A percentile compares a stretch with the other conserved stretches of the same genome.
phyloP scores from a whole-genome alignment of 768 basidiomycete genomes.

The Cystofilobasidium bisporidii region DNA sequence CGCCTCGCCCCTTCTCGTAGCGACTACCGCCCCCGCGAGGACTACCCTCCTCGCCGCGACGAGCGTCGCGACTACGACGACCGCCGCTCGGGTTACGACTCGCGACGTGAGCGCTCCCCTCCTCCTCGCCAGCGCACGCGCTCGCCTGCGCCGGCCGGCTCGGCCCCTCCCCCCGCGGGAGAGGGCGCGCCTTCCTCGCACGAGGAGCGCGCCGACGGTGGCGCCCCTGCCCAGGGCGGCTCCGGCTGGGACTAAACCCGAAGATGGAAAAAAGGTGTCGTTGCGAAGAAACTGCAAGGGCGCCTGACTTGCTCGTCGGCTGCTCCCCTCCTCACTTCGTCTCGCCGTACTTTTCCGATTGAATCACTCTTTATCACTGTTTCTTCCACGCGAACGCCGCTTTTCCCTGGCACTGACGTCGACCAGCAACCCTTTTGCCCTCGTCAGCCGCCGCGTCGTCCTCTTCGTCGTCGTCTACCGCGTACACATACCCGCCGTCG shows the following conservation, averaged over 20 bases:
- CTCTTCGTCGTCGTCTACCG: too few relatives aligned
- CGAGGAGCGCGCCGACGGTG: background rate
- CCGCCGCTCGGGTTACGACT: background rate
- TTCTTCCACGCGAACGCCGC: too few relatives aligned
- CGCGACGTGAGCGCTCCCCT: background rate
- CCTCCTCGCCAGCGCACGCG: conserved; percentile 2
- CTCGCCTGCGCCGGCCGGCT: background rate
- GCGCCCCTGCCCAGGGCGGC: background rate
- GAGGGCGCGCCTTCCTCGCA: background rate
- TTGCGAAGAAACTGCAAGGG: too few relatives aligned
- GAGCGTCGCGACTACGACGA: conserved; percentile 1
- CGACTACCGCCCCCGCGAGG: background rate
- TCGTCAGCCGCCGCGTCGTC: too few relatives aligned
- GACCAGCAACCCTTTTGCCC: too few relatives aligned
- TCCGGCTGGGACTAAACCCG: background rate
- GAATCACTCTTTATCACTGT: too few relatives aligned
- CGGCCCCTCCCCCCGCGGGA: background rate
- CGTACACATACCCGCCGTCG: too few relatives aligned
- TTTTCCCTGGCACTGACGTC: too few relatives aligned
- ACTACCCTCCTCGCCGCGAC: background rate
- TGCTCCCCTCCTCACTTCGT: too few relatives aligned
- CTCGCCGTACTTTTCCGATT: too few relatives aligned
- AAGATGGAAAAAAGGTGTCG: too few relatives aligned
- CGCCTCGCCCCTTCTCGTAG: background rate
- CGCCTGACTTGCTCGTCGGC: too few relatives aligned